phyloP scores from a whole-genome alignment of 2,329 filamentous ascomycete genomes.

The Pseudonectria foliicola region DNA sequence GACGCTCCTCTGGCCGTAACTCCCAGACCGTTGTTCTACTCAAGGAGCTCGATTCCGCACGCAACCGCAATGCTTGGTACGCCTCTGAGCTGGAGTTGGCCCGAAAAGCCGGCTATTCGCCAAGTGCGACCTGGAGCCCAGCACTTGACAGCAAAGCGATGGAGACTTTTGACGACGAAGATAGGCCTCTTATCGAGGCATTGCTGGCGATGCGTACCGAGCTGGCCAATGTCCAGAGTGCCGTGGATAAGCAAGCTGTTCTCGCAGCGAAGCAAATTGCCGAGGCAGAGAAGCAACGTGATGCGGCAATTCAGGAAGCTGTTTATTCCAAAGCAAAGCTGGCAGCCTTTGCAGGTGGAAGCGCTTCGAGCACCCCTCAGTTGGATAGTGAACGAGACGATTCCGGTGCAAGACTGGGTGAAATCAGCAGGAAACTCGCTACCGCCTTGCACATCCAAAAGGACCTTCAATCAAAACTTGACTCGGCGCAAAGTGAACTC shows the following conservation, averaged over 20 bases:
- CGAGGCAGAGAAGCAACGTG: slow-evolving; percentile 88
- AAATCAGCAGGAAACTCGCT: slow-evolving; percentile 79
- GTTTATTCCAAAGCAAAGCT: slow-evolving; percentile 92
- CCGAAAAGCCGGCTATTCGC: slow-evolving; percentile 78
- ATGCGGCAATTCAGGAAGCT: slow-evolving; percentile 89
- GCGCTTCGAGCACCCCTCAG: slow-evolving; percentile 53
- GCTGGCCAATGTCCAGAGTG: slow-evolving; percentile 78
- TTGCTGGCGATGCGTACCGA: slow-evolving; percentile 87
- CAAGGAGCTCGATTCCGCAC: slow-evolving; percentile 78
- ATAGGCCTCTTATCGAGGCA: slow-evolving; percentile 86
- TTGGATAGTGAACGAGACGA: slow-evolving; percentile 55
- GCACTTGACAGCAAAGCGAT: slow-evolving; percentile 67
- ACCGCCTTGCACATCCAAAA: slow-evolving; percentile 69
- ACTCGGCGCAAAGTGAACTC: slow-evolving; percentile 61
- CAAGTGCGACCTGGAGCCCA: slow-evolving; percentile 62
- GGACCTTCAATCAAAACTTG: slow-evolving; percentile 71
- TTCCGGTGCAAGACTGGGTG: slow-evolving; percentile 48
- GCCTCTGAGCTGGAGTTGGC: slow-evolving; percentile 90
- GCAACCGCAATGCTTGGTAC: slow-evolving; percentile 92
- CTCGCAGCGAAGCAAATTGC: slow-evolving; percentile 84
- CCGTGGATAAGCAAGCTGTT: slow-evolving; percentile 81
- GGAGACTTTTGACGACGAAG: slow-evolving; percentile 84
- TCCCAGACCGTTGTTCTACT: slow-evolving; percentile 66
- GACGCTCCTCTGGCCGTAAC: slow-evolving; percentile 54
- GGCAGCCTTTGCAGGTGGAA: slow-evolving; percentile 65